These are phyloP conservation scores for Gnetum montanum DNA, from an alignment of 75 land plant species.

Conservation along the genomic window DNA sequence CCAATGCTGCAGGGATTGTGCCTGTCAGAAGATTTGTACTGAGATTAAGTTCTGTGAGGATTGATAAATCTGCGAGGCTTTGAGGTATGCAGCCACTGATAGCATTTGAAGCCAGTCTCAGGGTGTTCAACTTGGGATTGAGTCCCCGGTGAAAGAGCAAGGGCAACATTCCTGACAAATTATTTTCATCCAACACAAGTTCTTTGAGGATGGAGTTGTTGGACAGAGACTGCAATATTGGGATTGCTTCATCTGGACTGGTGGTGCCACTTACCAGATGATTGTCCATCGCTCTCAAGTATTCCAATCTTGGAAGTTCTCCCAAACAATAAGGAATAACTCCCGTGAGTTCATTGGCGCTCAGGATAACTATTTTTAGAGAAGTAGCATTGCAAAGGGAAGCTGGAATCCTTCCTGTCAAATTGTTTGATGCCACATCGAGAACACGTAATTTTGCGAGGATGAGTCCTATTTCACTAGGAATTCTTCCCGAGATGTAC, in stretches of 20 bases:
- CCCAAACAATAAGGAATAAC: slow-evolving; percentile 17
- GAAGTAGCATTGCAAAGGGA: slow-evolving; percentile 1
- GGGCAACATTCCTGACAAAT: slow-evolving; percentile 5
- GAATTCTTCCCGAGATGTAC: not conserved
- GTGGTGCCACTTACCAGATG: slow-evolving; percentile 4
- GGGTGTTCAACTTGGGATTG: not conserved
- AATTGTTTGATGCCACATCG: not conserved
- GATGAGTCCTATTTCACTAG: not conserved
- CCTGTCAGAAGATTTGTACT: too few species aligned
- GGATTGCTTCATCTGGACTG: not conserved
- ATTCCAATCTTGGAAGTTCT: not conserved
- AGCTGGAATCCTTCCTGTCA: not conserved
- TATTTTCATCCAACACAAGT: slow-evolving; percentile 5
- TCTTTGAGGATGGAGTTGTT: not conserved
- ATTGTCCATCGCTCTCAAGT: not conserved
- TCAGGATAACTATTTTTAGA: slow-evolving; percentile 1
- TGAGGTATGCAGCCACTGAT: not conserved
- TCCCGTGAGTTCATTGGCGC: slow-evolving; percentile 12
- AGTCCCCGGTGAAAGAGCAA: not conserved
- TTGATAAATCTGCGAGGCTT: not conserved
- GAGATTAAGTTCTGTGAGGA: not conserved
- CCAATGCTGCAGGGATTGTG: too few species aligned
- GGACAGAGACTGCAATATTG: too few species aligned
- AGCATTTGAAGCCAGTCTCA: not conserved
- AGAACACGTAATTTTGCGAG: not conserved